Percentiles rank a stretch among this genome's conserved stretches.
Evolutionary conservation across 2,329 filamentous ascomycete genomes (phyloP).

Genomic region (Penicillium verrucosum): DNA sequence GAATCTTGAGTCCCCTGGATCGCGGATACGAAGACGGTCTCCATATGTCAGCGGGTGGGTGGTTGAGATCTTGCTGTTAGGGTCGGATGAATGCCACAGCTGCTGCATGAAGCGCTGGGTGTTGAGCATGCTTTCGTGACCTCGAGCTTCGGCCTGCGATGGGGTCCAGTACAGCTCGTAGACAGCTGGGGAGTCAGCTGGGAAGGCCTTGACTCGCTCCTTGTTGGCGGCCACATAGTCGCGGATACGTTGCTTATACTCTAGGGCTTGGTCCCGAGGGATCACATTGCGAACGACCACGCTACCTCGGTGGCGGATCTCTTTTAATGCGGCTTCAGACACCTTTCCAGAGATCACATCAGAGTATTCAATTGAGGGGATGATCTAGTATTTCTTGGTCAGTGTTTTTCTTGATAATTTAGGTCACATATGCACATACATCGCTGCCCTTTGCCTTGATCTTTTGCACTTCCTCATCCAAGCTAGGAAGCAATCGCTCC

Average conservation of each 20-base stretch:
- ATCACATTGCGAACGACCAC: constrained; percentile 66
- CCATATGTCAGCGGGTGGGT: constrained; percentile 65
- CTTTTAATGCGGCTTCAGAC: constrained; percentile 38
- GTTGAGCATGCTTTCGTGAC: constrained; percentile 61
- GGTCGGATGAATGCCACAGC: constrained; percentile 60
- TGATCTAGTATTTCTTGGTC: constrained; percentile 28
- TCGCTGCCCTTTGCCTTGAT: constrained; percentile 42
- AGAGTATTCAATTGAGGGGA: constrained; percentile 43
- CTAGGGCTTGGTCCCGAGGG: constrained; percentile 59
- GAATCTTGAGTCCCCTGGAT: constrained; percentile 67
- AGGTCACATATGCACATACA: constrained; percentile 25
- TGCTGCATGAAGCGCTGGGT: constrained; percentile 62
- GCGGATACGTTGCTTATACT: constrained; percentile 62
- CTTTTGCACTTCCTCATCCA: constrained; percentile 41
- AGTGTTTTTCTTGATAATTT: not conserved
- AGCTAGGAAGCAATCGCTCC: constrained; percentile 40
- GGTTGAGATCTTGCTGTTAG: constrained; percentile 47
- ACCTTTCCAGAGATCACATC: constrained; percentile 41
- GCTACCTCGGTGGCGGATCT: constrained; percentile 59
- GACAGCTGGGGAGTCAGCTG: constrained; percentile 63
- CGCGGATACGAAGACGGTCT: constrained; percentile 68
- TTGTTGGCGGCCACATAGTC: constrained; percentile 64
- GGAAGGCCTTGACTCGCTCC: constrained; percentile 57
- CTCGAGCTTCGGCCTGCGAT: constrained; percentile 64
- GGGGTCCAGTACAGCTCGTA: constrained; percentile 74